Evolutionary conservation across 2,329 filamentous ascomycete genomes (phyloP), one percentile per base, ranked within the genome.

Genomic region (Colletotrichum musicola): DNA sequence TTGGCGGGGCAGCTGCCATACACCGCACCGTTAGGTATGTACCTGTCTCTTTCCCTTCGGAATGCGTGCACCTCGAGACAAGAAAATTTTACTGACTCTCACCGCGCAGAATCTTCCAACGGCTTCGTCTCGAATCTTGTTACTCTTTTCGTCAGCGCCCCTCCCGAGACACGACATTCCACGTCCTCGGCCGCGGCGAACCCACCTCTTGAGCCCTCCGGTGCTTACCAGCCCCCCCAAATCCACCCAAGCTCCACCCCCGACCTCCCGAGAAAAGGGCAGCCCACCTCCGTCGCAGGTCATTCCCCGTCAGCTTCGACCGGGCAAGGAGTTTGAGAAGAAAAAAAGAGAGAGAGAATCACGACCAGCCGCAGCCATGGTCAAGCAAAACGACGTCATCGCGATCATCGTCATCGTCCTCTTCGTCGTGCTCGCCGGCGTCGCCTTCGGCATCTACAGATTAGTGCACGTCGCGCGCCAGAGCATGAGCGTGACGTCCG

Each of bases 401-500:
- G 89, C 89, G 73, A 83, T 91, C 78, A 91, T 91, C 76, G 86
- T 91, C 79, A 90, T 91, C 78, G 78, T 91, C 64, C 84, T 91
- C 73, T 91, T 91, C 81, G 77, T 89, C 75, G 80, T 91, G 56
- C 84, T 91, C 55, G 87, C 88, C 62, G 80, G 82, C 68, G 87
- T 91, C 63, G 85, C 86, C 7, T 90, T 90, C 73, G 89, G 87
- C 70, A 91, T 91, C 78, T 90, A 88, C 80, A 83, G 85, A 68
- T 80, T 91, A 9, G 88, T 91, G 57, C 83, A 84, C 72, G 78
- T 84, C 30, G 87, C 85, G 20, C 80, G 86, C 47, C 73, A 73
- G 57, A 79, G 80, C 64, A 80, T 84, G 72, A 83, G 79, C 69
- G 77, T 81, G 62, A 79, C 80, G 14, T 77, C 76, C 2, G 73